Evolutionary conservation across 2,329 filamentous ascomycete species (phyloP).

Genomic region (Pseudogymnoascus sp.): DNA sequence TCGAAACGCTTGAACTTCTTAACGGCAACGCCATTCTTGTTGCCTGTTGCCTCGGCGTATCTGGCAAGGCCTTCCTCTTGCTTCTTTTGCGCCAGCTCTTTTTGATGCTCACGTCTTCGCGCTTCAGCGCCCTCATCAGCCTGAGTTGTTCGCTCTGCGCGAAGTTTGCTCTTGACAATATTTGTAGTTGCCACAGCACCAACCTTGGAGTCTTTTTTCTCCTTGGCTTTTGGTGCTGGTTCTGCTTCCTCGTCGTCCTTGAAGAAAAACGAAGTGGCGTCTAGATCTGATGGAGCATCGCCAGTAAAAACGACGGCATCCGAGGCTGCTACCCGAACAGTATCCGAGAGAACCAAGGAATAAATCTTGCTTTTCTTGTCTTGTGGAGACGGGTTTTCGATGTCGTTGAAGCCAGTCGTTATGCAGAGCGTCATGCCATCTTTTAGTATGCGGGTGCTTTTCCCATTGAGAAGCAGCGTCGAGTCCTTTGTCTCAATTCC

Average conservation of each 20-base stretch:
- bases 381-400: conserved; percentile 78
- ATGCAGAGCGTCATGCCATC: conserved; percentile 96
- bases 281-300: conserved; percentile 82
- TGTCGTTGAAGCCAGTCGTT: conserved; percentile 80
- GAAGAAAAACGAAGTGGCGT: conserved; percentile 97
- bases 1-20: conserved; percentile 99
- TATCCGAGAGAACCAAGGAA: conserved; percentile 85
- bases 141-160: conserved; percentile 82
- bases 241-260: conserved; percentile 88
- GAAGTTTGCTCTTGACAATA: conserved; percentile 85
- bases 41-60: conserved; percentile 77
- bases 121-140: conserved; percentile 85
- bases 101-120: conserved; percentile 83
- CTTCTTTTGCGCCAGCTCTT: conserved; percentile 78
- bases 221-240: conserved; percentile 74
- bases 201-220: conserved; percentile 74
- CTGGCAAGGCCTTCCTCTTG: conserved; percentile 78
- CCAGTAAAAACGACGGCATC: conserved; percentile 87
- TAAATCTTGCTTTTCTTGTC: conserved; percentile 87
- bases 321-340: conserved; percentile 72
- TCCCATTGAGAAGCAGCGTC: conserved; percentile 76
- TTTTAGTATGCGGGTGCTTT: conserved; percentile 74
- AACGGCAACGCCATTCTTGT: conserved; percentile 80
- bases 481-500: conserved; percentile 85
- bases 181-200: conserved; percentile 89